These are phyloP conservation scores for Alternaria sp. DNA, from an alignment of 2,329 filamentous ascomycete species.

Conservation along the genomic window DNA sequence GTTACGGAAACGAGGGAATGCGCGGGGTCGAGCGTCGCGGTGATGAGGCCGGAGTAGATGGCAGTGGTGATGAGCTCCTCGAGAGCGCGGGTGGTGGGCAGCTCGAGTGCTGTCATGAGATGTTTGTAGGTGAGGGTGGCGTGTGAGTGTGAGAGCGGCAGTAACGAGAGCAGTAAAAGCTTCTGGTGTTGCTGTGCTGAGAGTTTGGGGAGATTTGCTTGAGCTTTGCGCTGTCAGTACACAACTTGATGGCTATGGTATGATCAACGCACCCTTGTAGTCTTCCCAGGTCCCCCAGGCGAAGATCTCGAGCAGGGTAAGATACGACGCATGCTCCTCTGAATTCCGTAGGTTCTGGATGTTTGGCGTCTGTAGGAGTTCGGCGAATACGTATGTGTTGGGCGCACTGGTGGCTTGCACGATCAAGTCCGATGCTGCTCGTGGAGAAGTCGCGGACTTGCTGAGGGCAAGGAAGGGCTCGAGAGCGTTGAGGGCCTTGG, in stretches of 20 bases:
- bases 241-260: not conserved
- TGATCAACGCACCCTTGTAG: constrained; percentile 64
- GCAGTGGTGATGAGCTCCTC: constrained; percentile 87
- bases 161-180: constrained; percentile 86
- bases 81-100: constrained; percentile 71
- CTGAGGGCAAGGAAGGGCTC: constrained; percentile 91
- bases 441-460: constrained; percentile 82
- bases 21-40: constrained; percentile 82
- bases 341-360: constrained; percentile 73
- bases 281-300: constrained; percentile 87
- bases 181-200: constrained; percentile 78
- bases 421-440: constrained; percentile 85
- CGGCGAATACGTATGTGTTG: constrained; percentile 90
- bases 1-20: constrained; percentile 77
- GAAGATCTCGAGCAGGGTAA: constrained; percentile 84
- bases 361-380: constrained; percentile 82
- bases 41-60: constrained; percentile 83
- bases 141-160: constrained; percentile 77
- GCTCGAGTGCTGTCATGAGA: constrained; percentile 70
- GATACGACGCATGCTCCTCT: constrained; percentile 67
- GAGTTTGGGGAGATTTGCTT: constrained; percentile 71
- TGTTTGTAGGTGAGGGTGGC: constrained; percentile 71
- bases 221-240: constrained; percentile 18
- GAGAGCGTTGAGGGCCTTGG: constrained; percentile 64
- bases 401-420: constrained; percentile 86